phyloP scores from a whole-genome alignment of 805 yeast genomes.

The Spencermartinsiella europaea region DNA sequence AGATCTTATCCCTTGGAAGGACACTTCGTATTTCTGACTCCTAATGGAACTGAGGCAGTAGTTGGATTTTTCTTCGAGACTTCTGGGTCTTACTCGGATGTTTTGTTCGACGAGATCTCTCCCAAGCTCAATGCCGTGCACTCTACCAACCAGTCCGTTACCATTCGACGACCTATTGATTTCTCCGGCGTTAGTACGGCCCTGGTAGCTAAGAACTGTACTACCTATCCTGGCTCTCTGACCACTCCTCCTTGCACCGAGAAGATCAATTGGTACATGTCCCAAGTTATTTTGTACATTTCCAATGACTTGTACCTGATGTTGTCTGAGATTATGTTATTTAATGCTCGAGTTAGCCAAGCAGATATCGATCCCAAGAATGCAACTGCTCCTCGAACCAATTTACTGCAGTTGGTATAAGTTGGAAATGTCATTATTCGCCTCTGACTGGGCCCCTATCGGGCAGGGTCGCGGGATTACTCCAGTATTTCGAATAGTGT shows the following conservation, averaged over 20 bases:
- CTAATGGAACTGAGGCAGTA: neutral
- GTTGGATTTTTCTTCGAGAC: constrained; percentile 3
- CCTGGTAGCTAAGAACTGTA: neutral
- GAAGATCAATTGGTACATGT: constrained; percentile 3
- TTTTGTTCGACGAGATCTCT: neutral
- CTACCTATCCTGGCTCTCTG: constrained; percentile 2
- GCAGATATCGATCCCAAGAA: neutral
- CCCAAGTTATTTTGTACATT: neutral
- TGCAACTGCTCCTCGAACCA: neutral
- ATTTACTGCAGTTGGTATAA: neutral
- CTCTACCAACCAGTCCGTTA: neutral
- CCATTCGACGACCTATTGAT: neutral
- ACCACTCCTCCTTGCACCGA: constrained; percentile 9
- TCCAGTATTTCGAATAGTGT: too few species aligned
- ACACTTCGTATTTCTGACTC: constrained; percentile 1
- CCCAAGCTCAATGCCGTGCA: neutral
- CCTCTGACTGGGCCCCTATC: too few species aligned
- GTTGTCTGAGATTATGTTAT: neutral
- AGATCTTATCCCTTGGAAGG: neutral
- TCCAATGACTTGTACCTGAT: neutral
- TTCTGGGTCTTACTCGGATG: neutral
- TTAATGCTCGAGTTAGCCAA: neutral
- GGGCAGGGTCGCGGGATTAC: too few species aligned
- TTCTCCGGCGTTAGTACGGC: neutral
- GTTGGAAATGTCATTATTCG: too few species aligned